Evolutionary conservation across 305 asterid genomes (phyloP).

Genomic region (Petunia hybrid): DNA sequence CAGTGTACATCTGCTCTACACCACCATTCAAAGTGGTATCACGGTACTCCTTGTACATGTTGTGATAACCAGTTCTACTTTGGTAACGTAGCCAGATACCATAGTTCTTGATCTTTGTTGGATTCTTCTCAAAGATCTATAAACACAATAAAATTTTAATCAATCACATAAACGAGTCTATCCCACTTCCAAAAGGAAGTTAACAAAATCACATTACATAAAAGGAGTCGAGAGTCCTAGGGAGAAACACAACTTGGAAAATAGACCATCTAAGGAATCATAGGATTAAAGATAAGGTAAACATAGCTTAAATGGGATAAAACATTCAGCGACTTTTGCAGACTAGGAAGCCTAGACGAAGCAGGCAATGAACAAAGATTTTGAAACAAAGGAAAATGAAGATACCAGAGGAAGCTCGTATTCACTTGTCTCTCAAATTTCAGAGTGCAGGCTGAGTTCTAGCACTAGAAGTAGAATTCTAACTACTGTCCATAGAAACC

Average conservation of each 20-base stretch:
- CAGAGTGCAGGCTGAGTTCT: background rate
- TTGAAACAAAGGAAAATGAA: background rate
- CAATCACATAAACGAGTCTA: background rate
- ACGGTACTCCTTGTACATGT: constrained; percentile 69
- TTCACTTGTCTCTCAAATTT: background rate
- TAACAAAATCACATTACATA: background rate
- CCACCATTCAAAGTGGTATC: constrained; percentile 63
- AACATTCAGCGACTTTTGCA: too few relatives aligned
- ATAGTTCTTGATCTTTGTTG: constrained; percentile 60
- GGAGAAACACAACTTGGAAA: background rate
- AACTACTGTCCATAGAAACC: background rate
- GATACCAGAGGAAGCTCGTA: background rate
- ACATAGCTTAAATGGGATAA: too few relatives aligned
- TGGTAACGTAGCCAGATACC: constrained; percentile 67
- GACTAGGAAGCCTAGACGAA: too few relatives aligned
- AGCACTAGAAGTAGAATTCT: background rate
- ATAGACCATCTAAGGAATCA: background rate
- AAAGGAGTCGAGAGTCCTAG: background rate
- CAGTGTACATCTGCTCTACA: constrained; percentile 69
- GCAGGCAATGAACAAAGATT: background rate
- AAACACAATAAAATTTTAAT: background rate
- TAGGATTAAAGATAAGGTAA: background rate
- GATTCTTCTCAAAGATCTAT: constrained; percentile 32
- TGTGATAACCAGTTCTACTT: constrained; percentile 67
- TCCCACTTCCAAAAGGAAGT: background rate